These are phyloP conservation scores for Aureobasidium mangrovei DNA, from an alignment of 2,329 filamentous ascomycete species.

Conservation along the genomic window DNA sequence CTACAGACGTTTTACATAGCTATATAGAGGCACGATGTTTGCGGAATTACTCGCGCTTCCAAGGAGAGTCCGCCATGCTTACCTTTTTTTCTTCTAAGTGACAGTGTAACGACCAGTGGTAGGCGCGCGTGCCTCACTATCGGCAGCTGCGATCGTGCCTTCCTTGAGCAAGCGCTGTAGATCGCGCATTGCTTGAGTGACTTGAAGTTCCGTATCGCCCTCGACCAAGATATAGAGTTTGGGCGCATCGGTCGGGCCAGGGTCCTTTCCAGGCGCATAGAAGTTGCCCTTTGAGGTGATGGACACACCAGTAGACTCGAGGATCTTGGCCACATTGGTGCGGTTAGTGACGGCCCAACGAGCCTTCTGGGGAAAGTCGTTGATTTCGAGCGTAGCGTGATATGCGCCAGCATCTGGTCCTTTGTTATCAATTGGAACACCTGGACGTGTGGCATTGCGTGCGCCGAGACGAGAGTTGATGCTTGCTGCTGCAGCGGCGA, in stretches of 20 bases:
- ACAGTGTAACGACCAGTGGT: slow-evolving; percentile 73
- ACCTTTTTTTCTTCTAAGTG: slow-evolving; percentile 5
- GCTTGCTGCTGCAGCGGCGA: slow-evolving; percentile 72
- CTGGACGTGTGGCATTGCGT: slow-evolving; percentile 75
- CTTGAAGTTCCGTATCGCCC: slow-evolving; percentile 87
- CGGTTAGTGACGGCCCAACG: slow-evolving; percentile 97
- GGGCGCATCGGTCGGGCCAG: slow-evolving; percentile 64
- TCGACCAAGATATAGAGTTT: slow-evolving; percentile 98
- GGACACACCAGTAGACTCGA: slow-evolving; percentile 87
- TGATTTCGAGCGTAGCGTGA: slow-evolving; percentile 96
- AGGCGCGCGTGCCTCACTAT: slow-evolving; percentile 73
- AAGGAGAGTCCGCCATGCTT: background rate
- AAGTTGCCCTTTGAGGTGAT: slow-evolving; percentile 97
- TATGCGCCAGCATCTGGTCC: slow-evolving; percentile 93
- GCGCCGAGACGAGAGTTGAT: slow-evolving; percentile 88
- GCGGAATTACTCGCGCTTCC: too few relatives aligned
- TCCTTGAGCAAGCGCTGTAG: slow-evolving; percentile 81
- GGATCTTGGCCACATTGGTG: slow-evolving; percentile 95
- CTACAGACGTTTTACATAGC: too few relatives aligned
- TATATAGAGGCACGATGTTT: too few relatives aligned
- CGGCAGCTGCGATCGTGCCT: slow-evolving; percentile 79
- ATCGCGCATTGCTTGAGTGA: slow-evolving; percentile 83
- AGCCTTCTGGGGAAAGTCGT: slow-evolving; percentile 97
- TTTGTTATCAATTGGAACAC: slow-evolving; percentile 96
- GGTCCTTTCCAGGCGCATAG: slow-evolving; percentile 74